These are phyloP conservation scores for Irpex lacteus DNA, from an alignment of 1,284 basidiomycete species.

Conservation along the genomic window DNA sequence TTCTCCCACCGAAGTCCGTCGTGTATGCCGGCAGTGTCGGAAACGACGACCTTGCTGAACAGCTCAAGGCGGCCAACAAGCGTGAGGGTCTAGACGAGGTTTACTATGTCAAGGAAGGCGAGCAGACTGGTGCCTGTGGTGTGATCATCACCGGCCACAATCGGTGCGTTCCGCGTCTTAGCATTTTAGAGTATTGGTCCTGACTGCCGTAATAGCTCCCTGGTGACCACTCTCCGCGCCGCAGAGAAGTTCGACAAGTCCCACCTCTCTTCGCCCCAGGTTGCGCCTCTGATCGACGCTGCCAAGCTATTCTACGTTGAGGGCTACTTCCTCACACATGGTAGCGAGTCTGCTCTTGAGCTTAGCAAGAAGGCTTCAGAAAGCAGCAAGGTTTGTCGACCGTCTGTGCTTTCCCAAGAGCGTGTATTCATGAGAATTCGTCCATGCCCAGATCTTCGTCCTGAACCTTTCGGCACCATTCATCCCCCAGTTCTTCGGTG, in stretches of 20 bases:
- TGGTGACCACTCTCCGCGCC: constrained; percentile 87
- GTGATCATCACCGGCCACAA: constrained; percentile 94
- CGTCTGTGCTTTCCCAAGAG: not conserved
- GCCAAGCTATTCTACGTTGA: constrained; percentile 95
- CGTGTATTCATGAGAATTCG: not conserved
- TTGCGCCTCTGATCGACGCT: constrained; percentile 75
- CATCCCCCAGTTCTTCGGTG: constrained; percentile 93
- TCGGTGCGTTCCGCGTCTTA: constrained; percentile 48
- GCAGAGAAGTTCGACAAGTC: constrained; percentile 87
- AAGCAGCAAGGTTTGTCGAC: constrained; percentile 63
- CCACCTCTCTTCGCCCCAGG: constrained; percentile 77
- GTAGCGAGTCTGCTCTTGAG: constrained; percentile 70
- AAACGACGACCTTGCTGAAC: constrained; percentile 86
- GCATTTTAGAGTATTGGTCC: not conserved
- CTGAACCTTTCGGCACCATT: constrained; percentile 98
- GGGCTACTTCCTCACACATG: constrained; percentile 98
- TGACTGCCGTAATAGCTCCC: constrained; percentile 53
- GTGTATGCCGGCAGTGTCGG: constrained; percentile 97
- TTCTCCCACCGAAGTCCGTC: constrained; percentile 87
- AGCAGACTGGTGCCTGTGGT: constrained; percentile 95
- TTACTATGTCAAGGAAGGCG: constrained; percentile 86
- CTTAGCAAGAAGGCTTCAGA: constrained; percentile 82
- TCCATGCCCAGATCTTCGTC: constrained; percentile 63
- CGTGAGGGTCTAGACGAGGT: constrained; percentile 88
- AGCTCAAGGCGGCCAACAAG: constrained; percentile 90